A percentile compares a stretch with the other conserved stretches of the same genome.
These are phyloP conservation scores for Debaryomyces singareniensis DNA, from an alignment of 1,139 yeast genomes.

Conservation along the genomic window DNA sequence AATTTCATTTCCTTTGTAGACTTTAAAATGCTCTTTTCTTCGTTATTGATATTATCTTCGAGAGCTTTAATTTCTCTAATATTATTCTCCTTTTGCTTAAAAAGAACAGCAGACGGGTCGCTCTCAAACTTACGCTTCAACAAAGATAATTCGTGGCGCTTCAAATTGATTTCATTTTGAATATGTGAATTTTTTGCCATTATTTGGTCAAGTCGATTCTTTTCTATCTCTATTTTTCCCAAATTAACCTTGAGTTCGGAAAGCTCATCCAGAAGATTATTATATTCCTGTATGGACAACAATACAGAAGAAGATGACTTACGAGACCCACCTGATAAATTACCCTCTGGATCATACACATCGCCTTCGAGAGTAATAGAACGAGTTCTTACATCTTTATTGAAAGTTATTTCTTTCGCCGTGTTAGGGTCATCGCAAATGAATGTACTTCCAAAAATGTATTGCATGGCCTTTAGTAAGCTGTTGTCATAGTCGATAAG, in stretches of 20 bases:
- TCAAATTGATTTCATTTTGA: constrained; percentile 61
- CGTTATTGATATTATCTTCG: constrained; percentile 27
- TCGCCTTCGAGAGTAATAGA: constrained; percentile 95
- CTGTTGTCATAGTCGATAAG: constrained; percentile 69
- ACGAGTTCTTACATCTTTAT: constrained; percentile 71
- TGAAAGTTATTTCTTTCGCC: constrained; percentile 82
- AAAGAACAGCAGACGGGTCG: constrained; percentile 53
- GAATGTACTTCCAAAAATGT: constrained; percentile 82
- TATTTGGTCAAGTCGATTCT: constrained; percentile 34
- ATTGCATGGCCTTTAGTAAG: constrained; percentile 79
- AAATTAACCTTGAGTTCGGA: constrained; percentile 36
- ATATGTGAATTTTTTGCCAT: constrained; percentile 49
- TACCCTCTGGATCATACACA: constrained; percentile 92
- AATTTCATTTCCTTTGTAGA: constrained; percentile 39
- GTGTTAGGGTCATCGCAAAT: constrained; percentile 83
- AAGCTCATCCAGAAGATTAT: constrained; percentile 43
- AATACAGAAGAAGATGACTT: constrained; percentile 54
- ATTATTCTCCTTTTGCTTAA: constrained; percentile 45
- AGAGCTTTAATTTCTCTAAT: constrained; percentile 45
- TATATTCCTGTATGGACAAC: constrained; percentile 62
- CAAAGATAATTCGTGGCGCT: constrained; percentile 61
- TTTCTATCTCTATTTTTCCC: background rate
- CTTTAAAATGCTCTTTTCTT: constrained; percentile 19
- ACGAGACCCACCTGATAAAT: constrained; percentile 92
- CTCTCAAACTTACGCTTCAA: constrained; percentile 54